Evolutionary conservation across 2,329 filamentous ascomycete species (phyloP).

Genomic region (Microascus cirrosus): DNA sequence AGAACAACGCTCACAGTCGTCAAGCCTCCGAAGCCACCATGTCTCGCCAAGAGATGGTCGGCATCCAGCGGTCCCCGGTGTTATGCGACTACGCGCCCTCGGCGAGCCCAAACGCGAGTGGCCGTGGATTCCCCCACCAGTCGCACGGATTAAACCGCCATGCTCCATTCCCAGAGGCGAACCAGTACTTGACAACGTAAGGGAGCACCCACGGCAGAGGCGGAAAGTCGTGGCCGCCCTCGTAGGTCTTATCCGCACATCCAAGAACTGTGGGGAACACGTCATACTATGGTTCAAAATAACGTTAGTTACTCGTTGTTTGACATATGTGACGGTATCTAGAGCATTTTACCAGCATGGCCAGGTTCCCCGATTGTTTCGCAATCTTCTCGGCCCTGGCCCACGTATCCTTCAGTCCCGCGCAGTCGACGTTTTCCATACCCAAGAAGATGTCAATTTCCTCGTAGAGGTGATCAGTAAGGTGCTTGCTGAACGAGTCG

Average conservation of each 20-base stretch:
- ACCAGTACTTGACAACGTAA: slow-evolving; percentile 14
- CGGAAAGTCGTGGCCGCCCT: slow-evolving; percentile 13
- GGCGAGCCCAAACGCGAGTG: slow-evolving; percentile 9
- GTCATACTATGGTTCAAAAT: slow-evolving; percentile 9
- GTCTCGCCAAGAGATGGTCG: too few species aligned
- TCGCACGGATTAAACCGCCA: slow-evolving; percentile 17
- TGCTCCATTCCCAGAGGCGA: slow-evolving; percentile 12
- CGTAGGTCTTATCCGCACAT: slow-evolving; percentile 13
- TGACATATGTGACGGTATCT: neutral
- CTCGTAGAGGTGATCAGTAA: slow-evolving; percentile 15
- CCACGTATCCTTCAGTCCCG: slow-evolving; percentile 9
- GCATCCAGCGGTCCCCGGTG: too few species aligned
- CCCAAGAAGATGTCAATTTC: slow-evolving; percentile 16
- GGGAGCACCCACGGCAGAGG: slow-evolving; percentile 11
- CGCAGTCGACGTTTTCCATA: slow-evolving; percentile 11
- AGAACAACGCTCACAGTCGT: too few species aligned
- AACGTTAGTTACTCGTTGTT: neutral
- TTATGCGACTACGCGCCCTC: too few species aligned
- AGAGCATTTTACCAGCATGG: slow-evolving; percentile 7
- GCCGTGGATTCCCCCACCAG: slow-evolving; percentile 13
- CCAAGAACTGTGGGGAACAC: slow-evolving; percentile 13
- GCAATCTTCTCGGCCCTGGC: slow-evolving; percentile 8
- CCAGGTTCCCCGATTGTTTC: slow-evolving; percentile 8
- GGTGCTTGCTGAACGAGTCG: slow-evolving; percentile 11
- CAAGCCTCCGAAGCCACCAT: too few species aligned